Percentiles rank a stretch among this genome's conserved stretches.
These are phyloP conservation scores for Zymoseptoria passerinii DNA, from an alignment of 2,329 filamentous ascomycete genomes.

Conservation along the genomic window DNA sequence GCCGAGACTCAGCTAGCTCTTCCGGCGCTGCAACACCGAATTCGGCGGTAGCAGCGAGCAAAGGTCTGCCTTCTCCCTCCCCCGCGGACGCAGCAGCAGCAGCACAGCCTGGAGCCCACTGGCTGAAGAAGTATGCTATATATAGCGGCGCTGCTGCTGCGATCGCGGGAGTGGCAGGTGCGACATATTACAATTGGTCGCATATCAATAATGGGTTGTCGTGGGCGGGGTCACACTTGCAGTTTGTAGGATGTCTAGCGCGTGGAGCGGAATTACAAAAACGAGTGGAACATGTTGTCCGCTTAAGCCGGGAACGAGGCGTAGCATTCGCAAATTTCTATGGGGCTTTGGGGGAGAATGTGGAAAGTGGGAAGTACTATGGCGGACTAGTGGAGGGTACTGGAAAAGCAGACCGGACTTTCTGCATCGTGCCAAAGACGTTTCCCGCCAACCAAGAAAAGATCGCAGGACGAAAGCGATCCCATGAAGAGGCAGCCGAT, in stretches of 20 bases:
- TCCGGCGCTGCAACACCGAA: conserved; percentile 15
- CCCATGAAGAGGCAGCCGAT: conserved; percentile 14
- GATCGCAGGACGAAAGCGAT: conserved; percentile 18
- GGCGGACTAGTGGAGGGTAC: conserved; percentile 44
- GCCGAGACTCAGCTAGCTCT: conserved; percentile 32
- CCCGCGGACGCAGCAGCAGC: conserved; percentile 39
- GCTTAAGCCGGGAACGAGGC: conserved; percentile 54
- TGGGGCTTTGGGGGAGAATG: conserved; percentile 65
- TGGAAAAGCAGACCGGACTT: conserved; percentile 67
- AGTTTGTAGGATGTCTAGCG: conserved; percentile 84
- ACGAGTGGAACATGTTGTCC: conserved; percentile 61
- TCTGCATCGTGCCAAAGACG: conserved; percentile 69
- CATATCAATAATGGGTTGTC: conserved; percentile 65
- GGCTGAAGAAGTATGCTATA: conserved; percentile 74
- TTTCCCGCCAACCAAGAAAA: conserved; percentile 25
- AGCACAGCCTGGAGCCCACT: conserved; percentile 36
- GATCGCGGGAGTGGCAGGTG: conserved; percentile 72
- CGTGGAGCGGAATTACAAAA: conserved; percentile 73
- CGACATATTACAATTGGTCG: conserved; percentile 78
- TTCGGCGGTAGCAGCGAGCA: conserved; percentile 21
- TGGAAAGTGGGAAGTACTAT: conserved; percentile 41
- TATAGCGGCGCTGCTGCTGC: conserved; percentile 74
- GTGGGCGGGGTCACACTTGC: conserved; percentile 84
- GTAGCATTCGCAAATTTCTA: conserved; percentile 83
- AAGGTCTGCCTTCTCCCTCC: conserved; percentile 28